Percentiles rank a stretch among this genome's conserved stretches.
Evolutionary conservation across 441 rosid species (phyloP).

Genomic region (Croton setiger): DNA sequence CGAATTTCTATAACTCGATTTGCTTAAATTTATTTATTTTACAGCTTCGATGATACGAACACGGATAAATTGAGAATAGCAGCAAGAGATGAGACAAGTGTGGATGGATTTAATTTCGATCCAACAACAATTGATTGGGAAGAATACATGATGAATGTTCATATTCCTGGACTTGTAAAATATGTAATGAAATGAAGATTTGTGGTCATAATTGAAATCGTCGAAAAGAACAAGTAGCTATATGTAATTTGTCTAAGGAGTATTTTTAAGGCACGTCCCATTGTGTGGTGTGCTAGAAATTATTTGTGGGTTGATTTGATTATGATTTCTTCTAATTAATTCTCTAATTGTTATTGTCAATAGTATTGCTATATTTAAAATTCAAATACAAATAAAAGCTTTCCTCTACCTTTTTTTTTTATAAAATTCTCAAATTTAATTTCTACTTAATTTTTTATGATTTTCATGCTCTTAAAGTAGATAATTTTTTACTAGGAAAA

Average conservation of each 20-base stretch:
- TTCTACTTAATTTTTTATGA: too few relatives aligned
- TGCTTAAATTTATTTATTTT: too few relatives aligned
- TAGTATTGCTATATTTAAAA: neutral
- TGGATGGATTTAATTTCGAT: constrained; percentile 26
- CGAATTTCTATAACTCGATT: too few relatives aligned
- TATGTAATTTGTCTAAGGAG: neutral
- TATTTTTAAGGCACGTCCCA: neutral
- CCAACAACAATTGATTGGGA: constrained; percentile 37
- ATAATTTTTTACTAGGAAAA: too few relatives aligned
- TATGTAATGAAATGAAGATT: constrained; percentile 23
- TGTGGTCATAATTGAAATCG: neutral
- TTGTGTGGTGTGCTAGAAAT: too few relatives aligned
- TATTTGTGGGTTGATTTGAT: neutral
- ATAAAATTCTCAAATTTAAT: too few relatives aligned
- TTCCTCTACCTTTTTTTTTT: too few relatives aligned
- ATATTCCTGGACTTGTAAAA: constrained; percentile 34
- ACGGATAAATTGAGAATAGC: constrained; percentile 28
- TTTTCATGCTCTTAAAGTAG: too few relatives aligned
- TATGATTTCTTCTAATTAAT: neutral
- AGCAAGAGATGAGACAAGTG: constrained; percentile 13
- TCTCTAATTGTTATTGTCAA: neutral
- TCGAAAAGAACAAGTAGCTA: neutral
- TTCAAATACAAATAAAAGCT: neutral
- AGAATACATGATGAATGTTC: constrained; percentile 30
- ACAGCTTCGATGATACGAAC: constrained; percentile 36